Base-by-base conservation (phyloP, 352 stramenopile genomes). In the Salisapilia sapeloensis region DNA sequence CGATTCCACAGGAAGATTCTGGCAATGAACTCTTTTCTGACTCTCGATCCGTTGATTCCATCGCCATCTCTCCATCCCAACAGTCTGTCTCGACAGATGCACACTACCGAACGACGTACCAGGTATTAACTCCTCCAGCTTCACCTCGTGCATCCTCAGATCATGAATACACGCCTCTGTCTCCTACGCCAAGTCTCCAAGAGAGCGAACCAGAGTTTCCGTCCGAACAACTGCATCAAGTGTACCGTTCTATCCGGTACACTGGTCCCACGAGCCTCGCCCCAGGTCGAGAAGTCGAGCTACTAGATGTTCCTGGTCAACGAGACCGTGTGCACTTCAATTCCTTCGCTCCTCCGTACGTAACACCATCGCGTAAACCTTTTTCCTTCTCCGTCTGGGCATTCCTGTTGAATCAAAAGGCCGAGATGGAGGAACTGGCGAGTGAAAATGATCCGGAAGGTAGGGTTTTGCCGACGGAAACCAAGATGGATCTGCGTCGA, bases 281-380 rank as follows among this genome's bases (percentile, higher is more conserved):
- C 32, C n/a, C 29, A 50, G 17, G 45, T 46, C 13, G 24, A 13
- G 13, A 28, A 10, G 13, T 12, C 2, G 56, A 65, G 27, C 70
- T 61, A 11, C 54, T 59, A 39, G 44, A 57, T 15, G 57, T 67
- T 0, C 38, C 57, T 29, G 60, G 57, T 2, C 36, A 39, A 14
- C 58, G 66, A 8, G 72, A 87, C 40, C 69, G 70, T 6, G 72
- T 87, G 2, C 71, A 82, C 33, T 87, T 87, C 22, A 75, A 56
- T 37, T 61, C 69, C 11, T 87, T 77, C 42, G 67, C 69, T 1
- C 69, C 72, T 8, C 58, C 65, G 1, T 60, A 50, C 18, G 59
- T 87, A 1, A 57, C 41, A 13, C 57, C 60, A n/a, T 69, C 60
- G 15, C 48, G 42, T n/a, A 71, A 69, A 24, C 53, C 61, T 8